These are phyloP conservation scores for Kwoniella bestiolae DNA, from an alignment of 768 basidiomycete genomes.

Conservation along the genomic window DNA sequence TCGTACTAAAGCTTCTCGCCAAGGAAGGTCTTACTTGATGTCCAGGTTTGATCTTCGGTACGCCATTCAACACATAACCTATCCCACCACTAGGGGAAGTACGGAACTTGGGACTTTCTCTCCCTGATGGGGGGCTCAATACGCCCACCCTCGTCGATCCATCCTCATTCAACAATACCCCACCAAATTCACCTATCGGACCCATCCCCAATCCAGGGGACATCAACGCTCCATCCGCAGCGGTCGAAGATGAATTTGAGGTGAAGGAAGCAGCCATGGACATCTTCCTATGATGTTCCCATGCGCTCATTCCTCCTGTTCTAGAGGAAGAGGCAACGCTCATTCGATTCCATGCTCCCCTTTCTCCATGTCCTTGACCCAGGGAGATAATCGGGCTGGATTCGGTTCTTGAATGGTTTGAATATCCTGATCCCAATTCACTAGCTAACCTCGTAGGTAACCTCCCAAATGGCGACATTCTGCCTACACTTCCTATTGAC, in stretches of 20 bases:
- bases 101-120: constrained; percentile 40
- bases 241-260: constrained; percentile 32
- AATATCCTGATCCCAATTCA: constrained; percentile 27
- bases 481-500: constrained; percentile 52
- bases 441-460: constrained; percentile 28
- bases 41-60: constrained; percentile 40
- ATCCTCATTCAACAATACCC: constrained; percentile 25
- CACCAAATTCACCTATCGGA: constrained; percentile 47
- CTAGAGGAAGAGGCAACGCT: constrained; percentile 29
- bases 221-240: constrained; percentile 22
- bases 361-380: constrained; percentile 17
- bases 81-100: constrained; percentile 47
- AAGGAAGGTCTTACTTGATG: constrained; percentile 24
- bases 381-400: constrained; percentile 33
- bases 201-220: constrained; percentile 51
- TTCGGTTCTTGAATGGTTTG: constrained; percentile 40
- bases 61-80: constrained; percentile 49
- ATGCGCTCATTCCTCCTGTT: constrained; percentile 32
- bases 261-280: constrained; percentile 45
- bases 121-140: constrained; percentile 34
- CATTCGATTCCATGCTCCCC: constrained; percentile 32
- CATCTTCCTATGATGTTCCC: constrained; percentile 47
- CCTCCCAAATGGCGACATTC: constrained; percentile 26
- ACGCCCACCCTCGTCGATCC: constrained; percentile 9
- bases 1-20: constrained; percentile 39